Conservation (phyloP, 2,329 filamentous ascomycete species). For the Colletotrichum shisoi region DNA sequence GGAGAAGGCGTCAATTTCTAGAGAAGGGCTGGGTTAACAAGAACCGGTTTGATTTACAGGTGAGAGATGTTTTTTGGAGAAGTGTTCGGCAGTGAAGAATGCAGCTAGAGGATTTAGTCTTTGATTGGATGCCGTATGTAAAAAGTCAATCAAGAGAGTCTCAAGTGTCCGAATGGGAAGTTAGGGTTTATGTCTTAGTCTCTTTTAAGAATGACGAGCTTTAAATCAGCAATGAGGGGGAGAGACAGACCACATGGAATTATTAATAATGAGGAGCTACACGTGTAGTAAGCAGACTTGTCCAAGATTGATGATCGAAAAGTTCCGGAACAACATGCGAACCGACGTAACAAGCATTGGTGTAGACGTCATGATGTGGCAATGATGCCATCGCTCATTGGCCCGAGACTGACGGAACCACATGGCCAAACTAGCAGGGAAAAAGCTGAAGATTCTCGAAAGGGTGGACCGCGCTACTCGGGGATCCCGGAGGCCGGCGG, state of each 20-base stretch:
- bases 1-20: no score
- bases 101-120: no score
- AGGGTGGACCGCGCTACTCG: neutral
- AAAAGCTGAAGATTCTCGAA: slow-evolving; percentile 9
- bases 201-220: neutral
- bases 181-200: no score
- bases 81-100: no score
- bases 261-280: neutral
- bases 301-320: slow-evolving; percentile 5
- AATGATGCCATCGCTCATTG: neutral
- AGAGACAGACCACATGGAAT: fast-evolving
- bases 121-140: no score
- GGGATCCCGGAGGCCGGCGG: neutral
- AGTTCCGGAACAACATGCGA: neutral
- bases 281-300: neutral
- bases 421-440: neutral
- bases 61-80: no score
- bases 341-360: no score
- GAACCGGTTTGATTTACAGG: no score
- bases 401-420: neutral
- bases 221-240: no score
- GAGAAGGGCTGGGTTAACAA: no score
- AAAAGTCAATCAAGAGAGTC: no score
- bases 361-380: slow-evolving; percentile 1
- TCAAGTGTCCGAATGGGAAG: no score